Evolutionary conservation across 768 basidiomycete species (phyloP), one percentile per base, ranked within the genome.

Genomic region (Psilocybe subaeruginosa): DNA sequence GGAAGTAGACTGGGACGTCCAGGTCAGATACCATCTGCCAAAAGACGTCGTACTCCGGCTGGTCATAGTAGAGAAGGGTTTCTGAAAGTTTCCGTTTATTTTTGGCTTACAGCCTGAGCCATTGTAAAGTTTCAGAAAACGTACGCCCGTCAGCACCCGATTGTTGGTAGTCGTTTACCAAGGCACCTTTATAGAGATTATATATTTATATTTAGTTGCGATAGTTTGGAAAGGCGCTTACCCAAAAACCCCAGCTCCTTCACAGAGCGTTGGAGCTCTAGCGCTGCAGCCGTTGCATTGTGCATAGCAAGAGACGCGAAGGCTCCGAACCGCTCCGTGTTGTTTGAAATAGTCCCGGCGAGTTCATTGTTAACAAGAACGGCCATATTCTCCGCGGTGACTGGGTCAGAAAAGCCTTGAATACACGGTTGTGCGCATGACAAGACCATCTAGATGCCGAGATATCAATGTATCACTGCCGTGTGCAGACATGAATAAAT

Each of bases 301-400:
- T 80, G 78, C 80, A 81, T 81, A 1, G 79, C 69, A 7, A 81
- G 58, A 2, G 79, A 66, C 7, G 78, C 80, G 61, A 80, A 80
- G 4, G 67, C 79, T 7, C 78, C 78, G 49, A 81, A 80, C 4
- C 79, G 71, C 19, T 67, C 68, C 0, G 78, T 78, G 45, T 76
- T 76, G 47, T 79, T 80, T 9, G 76, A 58, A 29, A 80, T 80
- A 2, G 64, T 62, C 8, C 68, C 69, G 14, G 77, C 77, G 4
- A 80, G 67, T 41, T 71, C 64, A 55, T 81, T 70, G 56, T 81
- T 79, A 6, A 77, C 71, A 3, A 60, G 67, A 9, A 72, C 62
- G 1, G 80, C 78, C 67, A 77, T 66, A 19, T 64, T 69, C 17
- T 70, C 76, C 17, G 76, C 78, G 0, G 61, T 54, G 3, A 58